Percentiles rank a stretch among this genome's conserved stretches.
phyloP scores from a whole-genome alignment of 345 rosid genomes.

The Triadica sebifera region DNA sequence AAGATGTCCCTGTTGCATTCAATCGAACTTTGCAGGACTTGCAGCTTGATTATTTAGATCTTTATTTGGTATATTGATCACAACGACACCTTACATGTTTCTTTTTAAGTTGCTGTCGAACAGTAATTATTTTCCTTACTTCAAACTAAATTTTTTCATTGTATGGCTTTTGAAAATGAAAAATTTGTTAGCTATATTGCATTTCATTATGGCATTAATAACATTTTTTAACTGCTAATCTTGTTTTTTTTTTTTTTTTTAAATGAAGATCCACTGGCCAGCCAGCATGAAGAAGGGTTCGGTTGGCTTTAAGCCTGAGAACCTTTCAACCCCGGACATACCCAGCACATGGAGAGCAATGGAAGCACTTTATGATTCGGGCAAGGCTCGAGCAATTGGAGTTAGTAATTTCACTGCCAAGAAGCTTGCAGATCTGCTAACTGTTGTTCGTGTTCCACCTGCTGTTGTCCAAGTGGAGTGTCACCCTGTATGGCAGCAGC shows the following conservation, averaged over 20 bases:
- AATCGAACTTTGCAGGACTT: conserved; percentile 22
- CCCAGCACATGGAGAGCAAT: conserved; percentile 62
- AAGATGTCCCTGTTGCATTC: conserved; percentile 24
- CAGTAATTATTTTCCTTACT: not conserved
- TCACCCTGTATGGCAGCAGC: conserved; percentile 62
- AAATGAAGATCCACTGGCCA: conserved; percentile 57
- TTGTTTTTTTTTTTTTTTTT: not conserved
- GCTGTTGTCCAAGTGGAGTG: conserved; percentile 64
- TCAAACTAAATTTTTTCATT: not conserved
- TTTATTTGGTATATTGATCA: conserved; percentile 9
- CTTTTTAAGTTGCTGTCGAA: not conserved
- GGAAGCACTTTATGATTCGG: conserved; percentile 59
- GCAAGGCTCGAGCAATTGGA: conserved; percentile 61
- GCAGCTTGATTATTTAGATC: conserved; percentile 23
- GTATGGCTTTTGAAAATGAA: not conserved
- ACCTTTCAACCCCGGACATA: conserved; percentile 45
- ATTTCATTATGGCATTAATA: too few species aligned
- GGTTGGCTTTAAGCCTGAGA: conserved; percentile 32
- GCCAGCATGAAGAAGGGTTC: conserved; percentile 54
- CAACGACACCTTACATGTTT: not conserved
- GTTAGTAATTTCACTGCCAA: conserved; percentile 58
- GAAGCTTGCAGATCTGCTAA: conserved; percentile 50
- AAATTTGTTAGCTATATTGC: not conserved
- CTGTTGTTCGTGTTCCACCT: conserved; percentile 13
- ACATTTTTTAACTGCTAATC: too few species aligned